phyloP scores from a whole-genome alignment of 2,329 filamentous ascomycete genomes.

The Ophiostoma piceae region DNA sequence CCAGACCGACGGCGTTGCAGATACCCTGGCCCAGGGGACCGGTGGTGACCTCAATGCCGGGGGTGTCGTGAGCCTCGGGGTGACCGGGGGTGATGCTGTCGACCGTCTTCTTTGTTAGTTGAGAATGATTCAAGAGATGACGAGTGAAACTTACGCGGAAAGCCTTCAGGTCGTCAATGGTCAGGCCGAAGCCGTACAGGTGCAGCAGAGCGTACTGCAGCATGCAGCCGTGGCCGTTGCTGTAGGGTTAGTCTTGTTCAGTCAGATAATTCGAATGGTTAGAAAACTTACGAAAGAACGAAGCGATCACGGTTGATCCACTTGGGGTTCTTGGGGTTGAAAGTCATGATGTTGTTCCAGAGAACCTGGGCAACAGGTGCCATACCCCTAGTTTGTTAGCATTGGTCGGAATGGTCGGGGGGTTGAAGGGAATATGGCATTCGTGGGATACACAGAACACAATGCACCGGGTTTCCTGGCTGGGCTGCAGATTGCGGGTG shows the following conservation, averaged over 20 bases:
- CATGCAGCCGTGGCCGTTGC: slow-evolving; percentile 99
- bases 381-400: slow-evolving; percentile 57
- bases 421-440: too few relatives aligned
- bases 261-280: too few relatives aligned
- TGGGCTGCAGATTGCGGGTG: neutral
- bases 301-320: slow-evolving; percentile 98
- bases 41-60: slow-evolving; percentile 95
- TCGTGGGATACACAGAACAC: too few relatives aligned
- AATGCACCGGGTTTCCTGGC: too few relatives aligned
- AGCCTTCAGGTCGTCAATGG: slow-evolving; percentile 85
- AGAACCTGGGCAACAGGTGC: slow-evolving; percentile 94
- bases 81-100: slow-evolving; percentile 86
- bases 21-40: slow-evolving; percentile 97
- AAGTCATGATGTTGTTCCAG: slow-evolving; percentile 98
- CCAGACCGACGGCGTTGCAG: slow-evolving; percentile 93
- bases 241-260: slow-evolving; percentile 35
- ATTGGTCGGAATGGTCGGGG: slow-evolving; percentile 25
- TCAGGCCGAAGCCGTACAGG: slow-evolving; percentile 83
- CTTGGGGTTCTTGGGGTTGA: slow-evolving; percentile 98
- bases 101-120: slow-evolving; percentile 39
- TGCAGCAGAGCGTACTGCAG: slow-evolving; percentile 98
- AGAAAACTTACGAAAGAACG: slow-evolving; percentile 79
- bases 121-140: too few relatives aligned
- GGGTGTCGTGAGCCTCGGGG: slow-evolving; percentile 93
- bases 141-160: slow-evolving; percentile 73